Conservation (phyloP, 768 basidiomycete species). For the Boletus rex-veris region DNA sequence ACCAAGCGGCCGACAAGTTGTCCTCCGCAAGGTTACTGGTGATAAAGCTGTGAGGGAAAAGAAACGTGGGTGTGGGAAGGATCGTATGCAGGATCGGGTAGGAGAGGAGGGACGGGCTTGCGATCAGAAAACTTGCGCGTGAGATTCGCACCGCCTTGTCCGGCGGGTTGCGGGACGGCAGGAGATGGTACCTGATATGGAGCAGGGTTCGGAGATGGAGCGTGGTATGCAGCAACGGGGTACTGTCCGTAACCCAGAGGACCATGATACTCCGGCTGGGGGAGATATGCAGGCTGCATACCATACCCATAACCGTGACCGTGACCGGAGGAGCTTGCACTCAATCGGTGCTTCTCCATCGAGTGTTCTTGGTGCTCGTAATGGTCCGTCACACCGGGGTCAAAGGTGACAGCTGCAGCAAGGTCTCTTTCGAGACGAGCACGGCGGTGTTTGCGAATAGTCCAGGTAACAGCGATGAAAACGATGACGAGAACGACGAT, state of each 20-base stretch:
- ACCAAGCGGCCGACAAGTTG: neutral
- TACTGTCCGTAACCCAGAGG: constrained; percentile 23
- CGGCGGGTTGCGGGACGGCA: constrained; percentile 7
- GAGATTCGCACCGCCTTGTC: constrained; percentile 30
- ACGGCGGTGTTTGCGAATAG: constrained; percentile 47
- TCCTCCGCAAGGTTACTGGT: neutral
- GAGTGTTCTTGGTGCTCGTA: constrained; percentile 24
- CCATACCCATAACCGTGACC: constrained; percentile 19
- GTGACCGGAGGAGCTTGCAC: constrained; percentile 26
- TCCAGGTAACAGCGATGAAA: constrained; percentile 42
- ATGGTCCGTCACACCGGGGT: constrained; percentile 34
- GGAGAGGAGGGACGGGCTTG: constrained; percentile 32
- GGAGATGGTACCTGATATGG: constrained; percentile 15
- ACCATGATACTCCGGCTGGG: constrained; percentile 19
- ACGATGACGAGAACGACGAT: constrained; percentile 46
- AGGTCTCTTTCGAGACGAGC: constrained; percentile 33
- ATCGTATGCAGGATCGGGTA: constrained; percentile 19
- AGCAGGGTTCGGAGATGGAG: constrained; percentile 3
- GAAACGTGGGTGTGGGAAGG: constrained; percentile 22
- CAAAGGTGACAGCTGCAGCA: constrained; percentile 51
- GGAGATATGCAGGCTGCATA: constrained; percentile 18
- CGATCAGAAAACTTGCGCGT: constrained; percentile 34
- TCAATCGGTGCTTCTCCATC: constrained; percentile 22
- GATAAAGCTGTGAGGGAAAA: constrained; percentile 20
- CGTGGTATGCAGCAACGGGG: constrained; percentile 6